These are phyloP conservation scores for Lipomyces mesembrius DNA, from an alignment of 805 yeast genomes.

Conservation along the genomic window DNA sequence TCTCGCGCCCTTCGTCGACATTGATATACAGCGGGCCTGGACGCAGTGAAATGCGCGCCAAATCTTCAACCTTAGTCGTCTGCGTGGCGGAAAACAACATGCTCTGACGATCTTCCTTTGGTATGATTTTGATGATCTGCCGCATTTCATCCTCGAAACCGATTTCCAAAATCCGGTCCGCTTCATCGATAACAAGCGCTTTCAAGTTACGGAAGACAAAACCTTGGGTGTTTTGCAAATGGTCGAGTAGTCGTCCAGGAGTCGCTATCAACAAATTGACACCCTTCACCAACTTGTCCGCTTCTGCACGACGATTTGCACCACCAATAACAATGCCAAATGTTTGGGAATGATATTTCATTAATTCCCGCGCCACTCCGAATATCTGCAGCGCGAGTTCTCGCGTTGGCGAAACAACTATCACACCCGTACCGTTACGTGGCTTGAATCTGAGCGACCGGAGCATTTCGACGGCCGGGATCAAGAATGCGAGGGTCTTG, in stretches of 20 bases:
- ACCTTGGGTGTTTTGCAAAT: slow-evolving; percentile 83
- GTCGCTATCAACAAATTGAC: slow-evolving; percentile 94
- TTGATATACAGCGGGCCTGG: slow-evolving; percentile 93
- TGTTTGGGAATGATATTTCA: slow-evolving; percentile 90
- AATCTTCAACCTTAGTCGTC: slow-evolving; percentile 97
- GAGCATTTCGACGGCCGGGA: slow-evolving; percentile 93
- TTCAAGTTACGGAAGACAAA: slow-evolving; percentile 80
- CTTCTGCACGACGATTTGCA: slow-evolving; percentile 96
- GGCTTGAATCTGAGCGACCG: slow-evolving; percentile 93
- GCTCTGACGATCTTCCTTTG: slow-evolving; percentile 83
- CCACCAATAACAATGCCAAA: slow-evolving; percentile 98
- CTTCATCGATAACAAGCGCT: slow-evolving; percentile 95
- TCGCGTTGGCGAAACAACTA: slow-evolving; percentile 95
- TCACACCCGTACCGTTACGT: slow-evolving; percentile 96
- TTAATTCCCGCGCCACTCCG: slow-evolving; percentile 94
- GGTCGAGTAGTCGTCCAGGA: slow-evolving; percentile 96
- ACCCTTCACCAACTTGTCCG: slow-evolving; percentile 91
- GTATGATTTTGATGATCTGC: slow-evolving; percentile 91
- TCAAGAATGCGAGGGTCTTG: slow-evolving; percentile 90
- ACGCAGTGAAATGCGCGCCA: slow-evolving; percentile 93
- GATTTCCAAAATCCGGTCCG: slow-evolving; percentile 95
- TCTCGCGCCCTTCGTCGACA: slow-evolving; percentile 80
- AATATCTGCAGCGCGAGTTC: slow-evolving; percentile 96
- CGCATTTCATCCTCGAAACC: slow-evolving; percentile 99
- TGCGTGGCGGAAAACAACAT: slow-evolving; percentile 99